A percentile compares a stretch with the other conserved stretches of the same genome.
Evolutionary conservation across 192 early-diverging fungal species (phyloP).

Genomic region (Anaeromyces robustus): DNA sequence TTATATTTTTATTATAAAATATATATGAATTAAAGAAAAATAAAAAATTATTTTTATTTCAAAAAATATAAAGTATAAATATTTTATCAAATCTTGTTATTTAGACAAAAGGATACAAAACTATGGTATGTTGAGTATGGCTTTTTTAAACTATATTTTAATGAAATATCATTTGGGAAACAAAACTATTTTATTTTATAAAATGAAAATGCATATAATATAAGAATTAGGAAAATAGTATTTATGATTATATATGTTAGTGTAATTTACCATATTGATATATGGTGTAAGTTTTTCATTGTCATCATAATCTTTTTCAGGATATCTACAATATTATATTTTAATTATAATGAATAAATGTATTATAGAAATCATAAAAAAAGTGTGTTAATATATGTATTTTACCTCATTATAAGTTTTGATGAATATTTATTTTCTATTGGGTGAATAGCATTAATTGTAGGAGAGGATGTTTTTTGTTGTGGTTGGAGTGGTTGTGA

Average conservation of each 20-base stretch:
- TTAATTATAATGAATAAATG: too few relatives aligned
- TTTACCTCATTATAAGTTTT: neutral
- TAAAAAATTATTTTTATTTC: too few relatives aligned
- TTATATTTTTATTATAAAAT: neutral
- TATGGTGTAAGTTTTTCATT: too few relatives aligned
- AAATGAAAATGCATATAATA: too few relatives aligned
- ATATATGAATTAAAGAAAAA: neutral
- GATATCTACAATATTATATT: neutral
- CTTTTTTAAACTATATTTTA: neutral
- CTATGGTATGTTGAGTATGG: neutral
- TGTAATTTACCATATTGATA: too few relatives aligned
- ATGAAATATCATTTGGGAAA: neutral
- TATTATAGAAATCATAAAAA: too few relatives aligned
- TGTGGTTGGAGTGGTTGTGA: neutral
- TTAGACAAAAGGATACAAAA: neutral
- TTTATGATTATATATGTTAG: too few relatives aligned
- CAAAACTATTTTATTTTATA: neutral
- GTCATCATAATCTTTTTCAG: neutral
- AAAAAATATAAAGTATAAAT: too few relatives aligned
- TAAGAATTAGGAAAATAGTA: too few relatives aligned
- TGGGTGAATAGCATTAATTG: neutral
- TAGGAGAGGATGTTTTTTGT: neutral
- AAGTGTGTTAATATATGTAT: too few relatives aligned
- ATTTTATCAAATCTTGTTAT: too few relatives aligned
- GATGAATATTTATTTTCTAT: neutral